Base-by-base conservation (phyloP, 1,284 basidiomycete species). In the Trichosporon ovoides region DNA sequence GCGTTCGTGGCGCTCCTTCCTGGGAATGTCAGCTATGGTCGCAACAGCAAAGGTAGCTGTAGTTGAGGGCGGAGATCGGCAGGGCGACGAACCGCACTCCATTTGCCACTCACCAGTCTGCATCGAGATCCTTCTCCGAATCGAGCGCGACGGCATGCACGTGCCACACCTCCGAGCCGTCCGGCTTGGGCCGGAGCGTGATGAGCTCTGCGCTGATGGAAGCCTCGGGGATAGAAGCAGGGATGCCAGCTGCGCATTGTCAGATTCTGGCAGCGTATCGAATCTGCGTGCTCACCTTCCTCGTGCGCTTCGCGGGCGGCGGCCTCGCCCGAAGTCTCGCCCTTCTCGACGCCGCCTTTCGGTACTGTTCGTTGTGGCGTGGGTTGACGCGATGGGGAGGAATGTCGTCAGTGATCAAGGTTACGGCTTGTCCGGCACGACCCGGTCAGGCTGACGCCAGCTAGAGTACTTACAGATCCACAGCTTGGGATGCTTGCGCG, bases 241-340 rank as follows among this genome's bases (percentile, higher is more conserved):
- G 52, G 20, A 51, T 57, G 18, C 59, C 59, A 10, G 49, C 59
- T 61, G n/a, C n/a, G 48, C 7, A 16, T 7, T 28, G 28, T 38
- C 20, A 50, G 52, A n/a, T 31, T 9, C 24, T 24, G 5, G 14
- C 14, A 28, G 7, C 33, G n/a, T n/a, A n/a, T n/a, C n/a, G n/a
- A n/a, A 7, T 18, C 31, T 18, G 24, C 3, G 18, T 18, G 55
- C 64, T 13, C 58, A 76, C 75, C 75, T 65, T 77, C 76, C 55
- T 77, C 76, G 61, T 68, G 69, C 28, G 74, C 63, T 62, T 77
- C 76, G 51, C 76, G 62, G 1, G 72, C 70, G 3, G 75, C 75
- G 3, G 75, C 74, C 62, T 72, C 61, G 10, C 68, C 73, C 1
- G 68, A 66, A 1, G 71, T 66, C 60, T 77, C 75, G 14, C 74